Conservation (phyloP, 1,284 basidiomycete genomes). For the Mycena sp. region DNA sequence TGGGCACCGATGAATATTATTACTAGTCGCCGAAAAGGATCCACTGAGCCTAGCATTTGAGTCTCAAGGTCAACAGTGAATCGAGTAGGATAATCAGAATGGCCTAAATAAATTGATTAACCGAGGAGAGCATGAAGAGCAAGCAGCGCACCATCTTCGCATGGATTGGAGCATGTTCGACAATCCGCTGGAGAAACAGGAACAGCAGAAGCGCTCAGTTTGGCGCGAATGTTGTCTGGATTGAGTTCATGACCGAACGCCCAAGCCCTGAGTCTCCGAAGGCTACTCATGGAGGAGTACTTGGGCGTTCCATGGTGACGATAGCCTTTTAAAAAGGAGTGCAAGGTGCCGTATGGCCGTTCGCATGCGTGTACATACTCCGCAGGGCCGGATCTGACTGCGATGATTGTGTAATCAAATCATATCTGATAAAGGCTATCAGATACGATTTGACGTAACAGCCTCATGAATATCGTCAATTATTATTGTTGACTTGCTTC, state of each 20-base stretch:
- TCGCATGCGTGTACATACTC: too few relatives aligned
- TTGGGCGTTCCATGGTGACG: background rate
- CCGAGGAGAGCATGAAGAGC: background rate
- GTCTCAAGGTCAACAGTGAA: slow-evolving; percentile 83
- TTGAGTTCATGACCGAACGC: slow-evolving; percentile 16
- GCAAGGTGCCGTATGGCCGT: too few relatives aligned
- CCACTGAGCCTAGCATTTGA: slow-evolving; percentile 84
- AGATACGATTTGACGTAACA: too few relatives aligned
- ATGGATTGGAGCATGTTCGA: slow-evolving; percentile 80
- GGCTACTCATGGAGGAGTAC: slow-evolving; percentile 18
- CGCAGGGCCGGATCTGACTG: too few relatives aligned
- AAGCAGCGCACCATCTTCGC: slow-evolving; percentile 65
- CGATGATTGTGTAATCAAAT: too few relatives aligned
- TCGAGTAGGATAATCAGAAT: slow-evolving; percentile 75
- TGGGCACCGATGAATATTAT: background rate
- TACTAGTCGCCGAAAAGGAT: slow-evolving; percentile 85
- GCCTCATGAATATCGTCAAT: too few relatives aligned
- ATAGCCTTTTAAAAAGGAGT: too few relatives aligned
- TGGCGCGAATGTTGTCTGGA: slow-evolving; percentile 12
- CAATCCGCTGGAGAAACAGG: slow-evolving; percentile 78
- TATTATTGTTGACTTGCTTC: too few relatives aligned
- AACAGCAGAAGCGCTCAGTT: slow-evolving; percentile 57
- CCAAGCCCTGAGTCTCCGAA: slow-evolving; percentile 25
- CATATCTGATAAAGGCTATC: too few relatives aligned
- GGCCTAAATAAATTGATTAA: slow-evolving; percentile 52